Evolutionary conservation across 2,329 filamentous ascomycete genomes (phyloP).

Genomic region (Furcasterigmium sp.): DNA sequence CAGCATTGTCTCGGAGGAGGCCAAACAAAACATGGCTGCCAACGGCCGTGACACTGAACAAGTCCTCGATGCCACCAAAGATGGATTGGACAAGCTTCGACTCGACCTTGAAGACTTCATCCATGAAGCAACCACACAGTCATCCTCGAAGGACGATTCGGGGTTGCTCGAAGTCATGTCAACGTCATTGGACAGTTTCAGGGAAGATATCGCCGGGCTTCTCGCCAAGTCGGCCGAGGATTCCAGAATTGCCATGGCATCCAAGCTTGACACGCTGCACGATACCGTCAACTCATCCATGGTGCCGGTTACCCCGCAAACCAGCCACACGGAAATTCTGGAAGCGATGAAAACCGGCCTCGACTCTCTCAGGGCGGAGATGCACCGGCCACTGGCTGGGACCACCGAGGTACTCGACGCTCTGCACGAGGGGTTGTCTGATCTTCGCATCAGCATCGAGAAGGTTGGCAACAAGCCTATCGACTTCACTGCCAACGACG

Average conservation of each 20-base stretch:
- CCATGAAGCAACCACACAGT: not conserved
- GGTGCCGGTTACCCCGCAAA: conserved; percentile 51
- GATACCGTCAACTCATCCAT: conserved; percentile 69
- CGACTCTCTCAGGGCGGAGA: conserved; percentile 68
- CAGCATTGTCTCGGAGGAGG: conserved; percentile 53
- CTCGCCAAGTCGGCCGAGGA: conserved; percentile 40
- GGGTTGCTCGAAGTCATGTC: not conserved
- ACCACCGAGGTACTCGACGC: conserved; percentile 87
- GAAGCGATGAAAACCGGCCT: conserved; percentile 67
- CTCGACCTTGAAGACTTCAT: conserved; percentile 78
- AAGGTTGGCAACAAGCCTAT: conserved; percentile 70
- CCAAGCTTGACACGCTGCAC: conserved; percentile 77
- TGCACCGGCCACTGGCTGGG: conserved; percentile 62
- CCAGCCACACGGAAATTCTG: conserved; percentile 60
- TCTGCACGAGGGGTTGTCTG: conserved; percentile 79
- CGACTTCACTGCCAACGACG: conserved; percentile 79
- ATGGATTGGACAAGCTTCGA: conserved; percentile 77
- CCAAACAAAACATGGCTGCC: conserved; percentile 73
- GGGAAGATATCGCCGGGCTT: conserved; percentile 61
- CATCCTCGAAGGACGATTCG: not conserved
- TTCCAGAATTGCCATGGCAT: conserved; percentile 67
- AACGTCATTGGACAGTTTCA: conserved; percentile 56
- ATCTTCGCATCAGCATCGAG: conserved; percentile 73
- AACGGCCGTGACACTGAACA: conserved; percentile 82
- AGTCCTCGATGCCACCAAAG: conserved; percentile 79